phyloP scores from a whole-genome alignment of 257 asterid species.

The Fraxinus excelsior region DNA sequence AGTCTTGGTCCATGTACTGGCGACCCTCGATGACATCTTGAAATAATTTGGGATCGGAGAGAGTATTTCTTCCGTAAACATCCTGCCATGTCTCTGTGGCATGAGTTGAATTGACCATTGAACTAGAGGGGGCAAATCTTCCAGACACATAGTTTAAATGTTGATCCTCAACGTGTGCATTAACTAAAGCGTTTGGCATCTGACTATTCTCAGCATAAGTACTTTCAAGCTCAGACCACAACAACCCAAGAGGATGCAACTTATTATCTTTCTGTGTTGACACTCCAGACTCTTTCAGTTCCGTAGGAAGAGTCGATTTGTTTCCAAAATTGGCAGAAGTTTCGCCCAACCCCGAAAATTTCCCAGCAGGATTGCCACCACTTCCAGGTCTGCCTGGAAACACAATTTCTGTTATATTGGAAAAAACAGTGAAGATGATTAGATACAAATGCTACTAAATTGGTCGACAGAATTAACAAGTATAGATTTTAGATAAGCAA shows the following conservation, averaged over 20 bases:
- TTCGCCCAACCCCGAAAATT: constrained; percentile 44
- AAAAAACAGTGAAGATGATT: constrained; percentile 19
- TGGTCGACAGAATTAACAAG: constrained; percentile 17
- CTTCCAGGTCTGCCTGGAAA: constrained; percentile 89
- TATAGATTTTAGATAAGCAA: constrained; percentile 22
- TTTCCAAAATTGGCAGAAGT: constrained; percentile 40
- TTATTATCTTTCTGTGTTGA: constrained; percentile 48
- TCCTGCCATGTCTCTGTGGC: constrained; percentile 66
- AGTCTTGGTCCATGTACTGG: constrained; percentile 55
- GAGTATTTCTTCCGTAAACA: constrained; percentile 47
- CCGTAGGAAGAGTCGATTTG: constrained; percentile 41
- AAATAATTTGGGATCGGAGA: constrained; percentile 53
- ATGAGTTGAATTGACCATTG: constrained; percentile 42
- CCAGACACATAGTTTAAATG: constrained; percentile 48
- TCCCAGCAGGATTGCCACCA: constrained; percentile 57
- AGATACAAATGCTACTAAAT: constrained; percentile 19
- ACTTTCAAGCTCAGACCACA: constrained; percentile 94
- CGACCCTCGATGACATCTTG: constrained; percentile 58
- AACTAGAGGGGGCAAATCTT: constrained; percentile 49
- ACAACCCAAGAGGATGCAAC: constrained; percentile 73
- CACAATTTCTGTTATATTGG: constrained; percentile 55
- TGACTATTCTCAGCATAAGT: constrained; percentile 58
- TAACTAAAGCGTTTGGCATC: constrained; percentile 34
- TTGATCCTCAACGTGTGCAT: constrained; percentile 46
- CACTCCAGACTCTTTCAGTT: constrained; percentile 41